Percentiles rank a stretch among this genome's conserved stretches.
phyloP scores from a whole-genome alignment of 495 filamentous ascomycete species.

The Daldinia grandis region DNA sequence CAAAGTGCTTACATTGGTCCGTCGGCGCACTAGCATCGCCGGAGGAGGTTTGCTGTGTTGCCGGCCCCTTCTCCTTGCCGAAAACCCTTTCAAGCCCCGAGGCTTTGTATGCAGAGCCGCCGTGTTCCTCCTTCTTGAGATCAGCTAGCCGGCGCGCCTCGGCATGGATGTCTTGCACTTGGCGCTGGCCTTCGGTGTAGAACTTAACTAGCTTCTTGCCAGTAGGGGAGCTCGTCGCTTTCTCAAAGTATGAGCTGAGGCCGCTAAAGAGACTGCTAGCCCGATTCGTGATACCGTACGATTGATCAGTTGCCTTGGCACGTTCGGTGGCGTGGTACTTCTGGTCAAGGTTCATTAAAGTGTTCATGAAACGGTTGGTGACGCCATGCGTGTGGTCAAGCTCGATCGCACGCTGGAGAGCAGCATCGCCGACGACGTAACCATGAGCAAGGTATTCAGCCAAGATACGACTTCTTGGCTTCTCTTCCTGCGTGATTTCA shows the following conservation, averaged over 20 bases:
- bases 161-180: constrained; percentile 89
- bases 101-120: constrained; percentile 59
- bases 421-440: constrained; percentile 85
- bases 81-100: constrained; percentile 56
- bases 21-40: constrained; percentile 36
- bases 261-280: constrained; percentile 71
- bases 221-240: constrained; percentile 83
- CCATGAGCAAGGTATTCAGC: constrained; percentile 97
- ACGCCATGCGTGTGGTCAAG: constrained; percentile 92
- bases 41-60: constrained; percentile 38
- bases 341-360: constrained; percentile 77
- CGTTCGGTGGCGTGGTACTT: constrained; percentile 83
- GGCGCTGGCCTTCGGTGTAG: constrained; percentile 80
- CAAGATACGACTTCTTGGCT: constrained; percentile 88
- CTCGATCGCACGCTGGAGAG: constrained; percentile 82
- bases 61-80: constrained; percentile 54
- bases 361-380: constrained; percentile 74
- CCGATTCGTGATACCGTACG: constrained; percentile 74
- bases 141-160: constrained; percentile 89
- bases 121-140: constrained; percentile 76
- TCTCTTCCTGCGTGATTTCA: constrained; percentile 90
- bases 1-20: constrained; percentile 39
- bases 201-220: constrained; percentile 86
- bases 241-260: constrained; percentile 86
- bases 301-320: constrained; percentile 76